Conservation (phyloP, 306 rosid genomes). For the Fragaria ananassa region DNA sequence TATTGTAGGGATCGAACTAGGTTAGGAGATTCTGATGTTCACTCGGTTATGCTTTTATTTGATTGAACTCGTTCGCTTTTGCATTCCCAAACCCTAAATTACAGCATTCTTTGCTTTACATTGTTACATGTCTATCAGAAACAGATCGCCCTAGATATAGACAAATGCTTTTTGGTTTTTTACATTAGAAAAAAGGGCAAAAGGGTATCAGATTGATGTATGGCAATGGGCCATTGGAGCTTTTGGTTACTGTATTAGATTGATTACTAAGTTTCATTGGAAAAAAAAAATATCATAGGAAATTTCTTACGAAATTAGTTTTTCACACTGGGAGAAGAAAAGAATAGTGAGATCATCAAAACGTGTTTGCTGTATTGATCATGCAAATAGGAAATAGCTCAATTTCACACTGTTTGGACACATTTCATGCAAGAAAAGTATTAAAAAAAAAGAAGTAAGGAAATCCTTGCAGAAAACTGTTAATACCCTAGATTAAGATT, state of each 20-base stretch:
- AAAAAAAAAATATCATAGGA: not conserved
- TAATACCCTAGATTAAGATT: no score
- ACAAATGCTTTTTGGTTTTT: slow-evolving; percentile 25
- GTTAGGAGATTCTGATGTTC: not conserved
- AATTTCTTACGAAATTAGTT: not conserved
- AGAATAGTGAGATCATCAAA: not conserved
- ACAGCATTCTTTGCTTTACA: not conserved
- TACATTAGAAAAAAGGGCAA: slow-evolving; percentile 14
- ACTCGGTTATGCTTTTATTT: not conserved
- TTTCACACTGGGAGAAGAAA: slow-evolving; percentile 19
- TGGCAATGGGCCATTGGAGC: slow-evolving; percentile 13
- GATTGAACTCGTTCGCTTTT: slow-evolving; percentile 4
- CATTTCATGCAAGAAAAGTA: no score
- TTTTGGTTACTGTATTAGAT: slow-evolving; percentile 17
- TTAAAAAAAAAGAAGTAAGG: no score
- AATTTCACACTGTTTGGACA: no score
- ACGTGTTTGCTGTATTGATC: not conserved
- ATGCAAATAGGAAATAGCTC: not conserved
- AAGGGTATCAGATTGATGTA: slow-evolving; percentile 25
- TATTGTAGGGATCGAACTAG: not conserved
- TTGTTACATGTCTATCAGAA: not conserved
- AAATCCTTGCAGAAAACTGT: no score
- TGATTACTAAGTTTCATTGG: not conserved
- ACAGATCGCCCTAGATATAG: not conserved
- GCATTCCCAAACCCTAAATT: not conserved